Percentiles rank a stretch among this genome's conserved stretches.
These are phyloP conservation scores for Coniochaeta sp. DNA, from an alignment of 2,329 filamentous ascomycete species.

Conservation along the genomic window DNA sequence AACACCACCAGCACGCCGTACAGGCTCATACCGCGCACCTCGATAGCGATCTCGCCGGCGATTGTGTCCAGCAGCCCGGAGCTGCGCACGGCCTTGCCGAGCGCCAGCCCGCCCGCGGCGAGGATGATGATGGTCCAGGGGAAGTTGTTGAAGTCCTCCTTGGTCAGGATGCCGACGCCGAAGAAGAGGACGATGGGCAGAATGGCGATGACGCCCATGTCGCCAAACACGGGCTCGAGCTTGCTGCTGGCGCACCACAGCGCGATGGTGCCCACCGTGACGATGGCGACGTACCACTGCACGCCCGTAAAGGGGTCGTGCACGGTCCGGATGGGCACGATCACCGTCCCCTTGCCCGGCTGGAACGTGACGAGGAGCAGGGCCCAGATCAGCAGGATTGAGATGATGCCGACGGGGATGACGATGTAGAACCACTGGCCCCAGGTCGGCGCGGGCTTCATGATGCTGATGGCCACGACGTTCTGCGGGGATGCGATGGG, in stretches of 20 bases:
- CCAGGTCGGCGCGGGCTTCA: slow-evolving; percentile 88
- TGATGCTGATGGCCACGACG: slow-evolving; percentile 92
- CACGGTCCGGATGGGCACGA: slow-evolving; percentile 84
- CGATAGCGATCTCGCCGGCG: slow-evolving; percentile 64
- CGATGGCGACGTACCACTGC: slow-evolving; percentile 85
- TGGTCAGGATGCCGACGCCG: slow-evolving; percentile 89
- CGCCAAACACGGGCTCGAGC: slow-evolving; percentile 79
- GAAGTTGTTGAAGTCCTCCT: slow-evolving; percentile 99
- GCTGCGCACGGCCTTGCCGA: slow-evolving; percentile 90
- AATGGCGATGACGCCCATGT: slow-evolving; percentile 98
- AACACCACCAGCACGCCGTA: slow-evolving; percentile 88
- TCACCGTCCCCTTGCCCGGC: slow-evolving; percentile 76
- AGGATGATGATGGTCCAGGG: slow-evolving; percentile 99
- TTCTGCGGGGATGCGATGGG: slow-evolving; percentile 98
- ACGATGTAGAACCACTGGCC: slow-evolving; percentile 95
- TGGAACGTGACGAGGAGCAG: slow-evolving; percentile 80
- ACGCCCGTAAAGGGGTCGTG: slow-evolving; percentile 82
- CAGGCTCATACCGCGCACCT: slow-evolving; percentile 70
- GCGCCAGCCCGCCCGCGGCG: slow-evolving; percentile 82
- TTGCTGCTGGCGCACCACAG: slow-evolving; percentile 93
- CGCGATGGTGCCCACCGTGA: slow-evolving; percentile 77
- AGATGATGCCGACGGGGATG: slow-evolving; percentile 85
- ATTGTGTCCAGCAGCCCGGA: slow-evolving; percentile 89
- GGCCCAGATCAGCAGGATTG: slow-evolving; percentile 81
- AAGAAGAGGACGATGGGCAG: slow-evolving; percentile 96